These are phyloP conservation scores for Eudorina sp. DNA, from an alignment of 139 green algal genomes.

Conservation along the genomic window DNA sequence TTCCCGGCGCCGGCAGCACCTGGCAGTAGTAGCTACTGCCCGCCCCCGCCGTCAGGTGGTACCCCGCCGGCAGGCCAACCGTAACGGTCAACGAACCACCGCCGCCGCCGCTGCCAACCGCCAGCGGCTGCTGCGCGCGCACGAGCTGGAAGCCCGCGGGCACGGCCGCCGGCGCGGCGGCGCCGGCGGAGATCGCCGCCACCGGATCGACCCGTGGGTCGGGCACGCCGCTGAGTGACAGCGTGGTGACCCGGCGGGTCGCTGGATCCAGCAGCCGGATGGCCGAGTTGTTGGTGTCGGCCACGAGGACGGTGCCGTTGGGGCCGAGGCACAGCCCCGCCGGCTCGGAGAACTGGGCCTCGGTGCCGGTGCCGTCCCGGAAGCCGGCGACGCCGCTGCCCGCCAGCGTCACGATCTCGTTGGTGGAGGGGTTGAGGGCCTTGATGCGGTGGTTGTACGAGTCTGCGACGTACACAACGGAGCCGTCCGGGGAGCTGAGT, in stretches of 20 bases:
- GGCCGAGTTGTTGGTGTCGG: constrained; percentile 85
- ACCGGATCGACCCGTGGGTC: constrained; percentile 59
- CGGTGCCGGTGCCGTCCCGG: constrained; percentile 64
- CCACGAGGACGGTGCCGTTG: constrained; percentile 67
- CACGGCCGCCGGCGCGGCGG: neutral
- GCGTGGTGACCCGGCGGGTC: constrained; percentile 63
- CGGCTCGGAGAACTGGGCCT: constrained; percentile 81
- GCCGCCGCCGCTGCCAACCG: neutral
- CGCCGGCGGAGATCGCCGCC: neutral
- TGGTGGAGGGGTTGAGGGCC: constrained; percentile 66
- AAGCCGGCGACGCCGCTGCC: constrained; percentile 74
- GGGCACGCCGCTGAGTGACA: constrained; percentile 70
- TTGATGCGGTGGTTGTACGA: constrained; percentile 90
- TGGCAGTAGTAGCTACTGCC: constrained; percentile 62
- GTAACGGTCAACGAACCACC: constrained; percentile 48
- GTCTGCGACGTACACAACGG: constrained; percentile 78
- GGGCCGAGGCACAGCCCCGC: constrained; percentile 68
- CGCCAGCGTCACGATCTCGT: constrained; percentile 65
- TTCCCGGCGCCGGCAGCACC: neutral
- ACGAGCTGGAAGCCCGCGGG: constrained; percentile 54
- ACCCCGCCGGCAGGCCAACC: constrained; percentile 65
- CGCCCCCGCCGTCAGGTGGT: constrained; percentile 77
- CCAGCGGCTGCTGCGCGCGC: constrained; percentile 35
- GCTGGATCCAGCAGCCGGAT: constrained; percentile 66
- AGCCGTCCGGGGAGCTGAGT: constrained; percentile 46